Evolutionary conservation across 192 early-diverging fungal species (phyloP).

Genomic region (Mortierella antarctica): DNA sequence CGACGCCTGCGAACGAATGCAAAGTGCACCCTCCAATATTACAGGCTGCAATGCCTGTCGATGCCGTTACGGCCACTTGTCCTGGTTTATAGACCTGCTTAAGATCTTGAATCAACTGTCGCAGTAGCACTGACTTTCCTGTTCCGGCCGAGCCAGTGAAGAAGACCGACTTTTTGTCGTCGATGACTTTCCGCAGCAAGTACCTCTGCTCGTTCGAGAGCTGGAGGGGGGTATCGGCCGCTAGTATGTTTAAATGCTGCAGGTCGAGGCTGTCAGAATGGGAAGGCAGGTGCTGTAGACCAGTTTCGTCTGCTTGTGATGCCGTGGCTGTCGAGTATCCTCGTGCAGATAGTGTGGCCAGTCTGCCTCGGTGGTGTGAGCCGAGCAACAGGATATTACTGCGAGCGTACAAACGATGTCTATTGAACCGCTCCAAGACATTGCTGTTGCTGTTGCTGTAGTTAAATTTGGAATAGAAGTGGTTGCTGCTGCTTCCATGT

Average conservation of each 20-base stretch:
- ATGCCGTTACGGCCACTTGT: slow-evolving; percentile 65
- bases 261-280: background rate
- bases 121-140: slow-evolving; percentile 54
- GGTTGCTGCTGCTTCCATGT: no score
- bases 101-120: slow-evolving; percentile 55
- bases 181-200: slow-evolving; percentile 71
- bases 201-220: slow-evolving; percentile 68
- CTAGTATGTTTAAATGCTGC: background rate
- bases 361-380: no score
- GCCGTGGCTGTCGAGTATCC: no score
- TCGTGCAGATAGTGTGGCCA: no score
- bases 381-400: no score
- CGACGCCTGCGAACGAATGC: slow-evolving; percentile 73
- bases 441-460: no score
- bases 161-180: slow-evolving; percentile 65
- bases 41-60: slow-evolving; percentile 69
- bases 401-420: no score
- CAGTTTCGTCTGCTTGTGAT: no score
- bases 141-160: slow-evolving; percentile 71
- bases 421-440: no score
- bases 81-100: slow-evolving; percentile 39
- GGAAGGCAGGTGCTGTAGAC: no score
- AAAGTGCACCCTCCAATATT: slow-evolving; percentile 70
- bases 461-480: no score
- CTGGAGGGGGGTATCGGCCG: slow-evolving; percentile 11